These are phyloP conservation scores for Verticillium dahliae DNA, from an alignment of 2,329 filamentous ascomycete genomes.

Conservation along the genomic window DNA sequence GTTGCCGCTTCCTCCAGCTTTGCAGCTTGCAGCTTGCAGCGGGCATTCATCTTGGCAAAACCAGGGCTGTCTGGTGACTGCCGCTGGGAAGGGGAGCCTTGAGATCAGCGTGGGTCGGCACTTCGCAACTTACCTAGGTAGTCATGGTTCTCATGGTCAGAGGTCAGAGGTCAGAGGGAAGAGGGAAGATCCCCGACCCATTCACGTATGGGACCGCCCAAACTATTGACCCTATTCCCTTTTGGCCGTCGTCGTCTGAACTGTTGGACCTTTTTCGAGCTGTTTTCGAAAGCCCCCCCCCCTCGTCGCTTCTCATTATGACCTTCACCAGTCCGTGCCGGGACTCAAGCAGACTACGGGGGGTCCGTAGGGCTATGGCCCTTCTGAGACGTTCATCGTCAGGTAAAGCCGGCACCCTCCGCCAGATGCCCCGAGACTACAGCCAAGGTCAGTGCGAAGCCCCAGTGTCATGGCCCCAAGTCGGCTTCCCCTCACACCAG, in stretches of 20 bases:
- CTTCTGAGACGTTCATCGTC: slow-evolving; percentile 1
- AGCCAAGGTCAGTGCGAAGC: neutral
- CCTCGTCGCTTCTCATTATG: neutral
- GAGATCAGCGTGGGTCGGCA: neutral
- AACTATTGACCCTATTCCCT: neutral
- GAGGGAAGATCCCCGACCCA: neutral
- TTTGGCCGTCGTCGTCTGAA: neutral
- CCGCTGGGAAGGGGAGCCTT: neutral
- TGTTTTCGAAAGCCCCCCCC: neutral
- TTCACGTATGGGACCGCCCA: neutral
- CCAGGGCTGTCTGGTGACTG: neutral
- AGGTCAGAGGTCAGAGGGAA: no score
- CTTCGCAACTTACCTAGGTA: neutral
- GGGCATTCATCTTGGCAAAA: neutral
- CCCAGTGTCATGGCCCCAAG: neutral
- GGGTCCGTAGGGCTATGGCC: neutral
- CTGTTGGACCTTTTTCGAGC: neutral
- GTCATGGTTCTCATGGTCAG: neutral
- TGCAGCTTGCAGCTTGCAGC: neutral
- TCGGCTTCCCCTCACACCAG: neutral
- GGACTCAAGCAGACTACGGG: neutral
- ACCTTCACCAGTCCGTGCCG: neutral
- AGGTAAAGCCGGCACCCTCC: neutral
- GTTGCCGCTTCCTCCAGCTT: neutral
- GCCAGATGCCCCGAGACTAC: neutral